Evolutionary conservation across 2,329 filamentous ascomycete species (phyloP), one percentile per base, ranked within the genome.

Genomic region (Teratosphaeria destructans): DNA sequence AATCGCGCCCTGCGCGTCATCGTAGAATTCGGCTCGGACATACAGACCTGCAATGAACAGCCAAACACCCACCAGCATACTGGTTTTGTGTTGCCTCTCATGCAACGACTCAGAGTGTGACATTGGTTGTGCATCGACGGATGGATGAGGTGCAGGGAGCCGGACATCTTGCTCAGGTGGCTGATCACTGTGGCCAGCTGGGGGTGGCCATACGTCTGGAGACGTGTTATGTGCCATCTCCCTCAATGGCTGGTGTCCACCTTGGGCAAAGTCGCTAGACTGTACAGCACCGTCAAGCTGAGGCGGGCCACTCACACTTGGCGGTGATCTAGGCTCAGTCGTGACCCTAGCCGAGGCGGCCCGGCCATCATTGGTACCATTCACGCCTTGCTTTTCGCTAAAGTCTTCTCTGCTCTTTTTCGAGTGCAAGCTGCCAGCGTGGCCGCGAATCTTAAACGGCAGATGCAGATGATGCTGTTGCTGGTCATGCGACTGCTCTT

Each of bases 1-100:
- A 32, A 92, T 83, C 6, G 93, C 90, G 57, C 86, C 89, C 66
- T 83, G 84, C 12, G 89, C 85, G 71, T 97, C 93, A 23, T 92
- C 87, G 59, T 85, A 84, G 77, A 95, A 85, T 8, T 82, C 83
- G 7, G 93, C 90, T 57, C 90, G 84, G 32, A 90, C 84, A 71
- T 97, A 99, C 64, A 97, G 86, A 0, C 88, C 88, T 2, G 90
- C 88, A 62, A 96, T 90, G 70, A 94, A 87, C 8, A 96, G 79
- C 94, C 94, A 99, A 35, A 96, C 85, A 64, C 87, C 87, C 23
- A 91, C 78, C 16, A 99, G 74, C 11, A 86, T 70, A 4, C 78
- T 78, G 12, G 84, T 75, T 16, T 79, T 81, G 60, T 84, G 81
- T 58, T 79, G 80, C 57, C 82, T 78, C 56, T 79, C 77, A 62